phyloP scores from a whole-genome alignment of 2,329 filamentous ascomycete species.

The Penicillium italicum region DNA sequence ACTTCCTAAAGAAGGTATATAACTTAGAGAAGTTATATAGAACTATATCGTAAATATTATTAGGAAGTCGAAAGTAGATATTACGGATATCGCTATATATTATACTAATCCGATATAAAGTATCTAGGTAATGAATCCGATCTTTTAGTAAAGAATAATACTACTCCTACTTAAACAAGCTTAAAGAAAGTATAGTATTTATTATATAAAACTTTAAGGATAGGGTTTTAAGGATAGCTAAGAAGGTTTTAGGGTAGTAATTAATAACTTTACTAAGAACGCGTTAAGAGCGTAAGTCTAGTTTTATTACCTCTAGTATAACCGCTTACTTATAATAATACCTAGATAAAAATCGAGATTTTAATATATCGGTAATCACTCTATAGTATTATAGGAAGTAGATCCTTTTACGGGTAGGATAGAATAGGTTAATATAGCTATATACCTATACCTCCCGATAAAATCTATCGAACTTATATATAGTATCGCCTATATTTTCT shows the following conservation, averaged over 20 bases:
- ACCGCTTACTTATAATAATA: background rate
- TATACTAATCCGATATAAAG: background rate
- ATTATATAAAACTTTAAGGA: background rate
- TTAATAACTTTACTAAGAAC: background rate
- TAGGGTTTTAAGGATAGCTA: background rate
- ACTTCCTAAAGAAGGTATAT: background rate
- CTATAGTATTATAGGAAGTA: background rate
- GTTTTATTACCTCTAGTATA: background rate
- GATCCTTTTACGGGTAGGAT: background rate
- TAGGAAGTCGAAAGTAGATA: background rate
- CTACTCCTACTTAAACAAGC: background rate
- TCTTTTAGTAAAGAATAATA: constrained; percentile 1
- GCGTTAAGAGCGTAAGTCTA: background rate
- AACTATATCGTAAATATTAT: background rate
- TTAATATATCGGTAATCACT: background rate
- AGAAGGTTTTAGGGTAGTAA: background rate
- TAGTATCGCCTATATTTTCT: background rate
- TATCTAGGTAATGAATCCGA: background rate
- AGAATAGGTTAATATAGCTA: background rate
- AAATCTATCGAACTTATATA: background rate
- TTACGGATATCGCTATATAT: background rate
- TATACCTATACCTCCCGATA: background rate
- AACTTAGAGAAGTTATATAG: background rate
- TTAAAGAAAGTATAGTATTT: background rate
- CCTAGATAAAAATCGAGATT: background rate